A percentile compares a stretch with the other conserved stretches of the same genome.
Evolutionary conservation across 208 protist species (phyloP).

Genomic region (Acanthamoeba healyi): DNA sequence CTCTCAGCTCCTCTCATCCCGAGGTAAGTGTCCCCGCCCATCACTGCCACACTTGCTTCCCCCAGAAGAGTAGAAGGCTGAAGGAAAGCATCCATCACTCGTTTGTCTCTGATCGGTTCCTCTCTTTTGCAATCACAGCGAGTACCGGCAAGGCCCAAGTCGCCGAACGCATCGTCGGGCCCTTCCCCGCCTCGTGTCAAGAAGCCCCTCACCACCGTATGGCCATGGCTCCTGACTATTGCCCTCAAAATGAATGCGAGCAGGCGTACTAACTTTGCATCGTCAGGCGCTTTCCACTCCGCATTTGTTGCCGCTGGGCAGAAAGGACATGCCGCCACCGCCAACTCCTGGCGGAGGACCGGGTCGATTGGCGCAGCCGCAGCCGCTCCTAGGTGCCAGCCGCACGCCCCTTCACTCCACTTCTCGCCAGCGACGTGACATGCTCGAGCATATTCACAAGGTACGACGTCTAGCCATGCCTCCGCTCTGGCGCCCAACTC

Average conservation of each 20-base stretch:
- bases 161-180: background rate
- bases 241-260: no score
- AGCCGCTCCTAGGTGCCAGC: background rate
- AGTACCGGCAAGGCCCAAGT: background rate
- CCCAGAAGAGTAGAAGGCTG: no score
- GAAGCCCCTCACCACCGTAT: background rate
- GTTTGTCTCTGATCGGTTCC: background rate
- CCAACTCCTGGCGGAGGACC: background rate
- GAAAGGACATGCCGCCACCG: background rate
- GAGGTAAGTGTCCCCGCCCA: background rate
- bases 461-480: no score
- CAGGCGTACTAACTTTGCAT: no score
- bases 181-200: background rate
- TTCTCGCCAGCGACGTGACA: slow-evolving; percentile 1
- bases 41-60: background rate
- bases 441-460: slow-evolving; percentile 29
- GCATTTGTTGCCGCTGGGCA: background rate
- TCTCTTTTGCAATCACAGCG: background rate
- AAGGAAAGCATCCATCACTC: no score
- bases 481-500: no score
- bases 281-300: slow-evolving; percentile 10
- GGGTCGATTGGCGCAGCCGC: background rate
- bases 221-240: no score
- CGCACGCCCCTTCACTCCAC: background rate
- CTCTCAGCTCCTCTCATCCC: background rate